Evolutionary conservation across 2,329 filamentous ascomycete species (phyloP).

Genomic region (Colletotrichum sojae): DNA sequence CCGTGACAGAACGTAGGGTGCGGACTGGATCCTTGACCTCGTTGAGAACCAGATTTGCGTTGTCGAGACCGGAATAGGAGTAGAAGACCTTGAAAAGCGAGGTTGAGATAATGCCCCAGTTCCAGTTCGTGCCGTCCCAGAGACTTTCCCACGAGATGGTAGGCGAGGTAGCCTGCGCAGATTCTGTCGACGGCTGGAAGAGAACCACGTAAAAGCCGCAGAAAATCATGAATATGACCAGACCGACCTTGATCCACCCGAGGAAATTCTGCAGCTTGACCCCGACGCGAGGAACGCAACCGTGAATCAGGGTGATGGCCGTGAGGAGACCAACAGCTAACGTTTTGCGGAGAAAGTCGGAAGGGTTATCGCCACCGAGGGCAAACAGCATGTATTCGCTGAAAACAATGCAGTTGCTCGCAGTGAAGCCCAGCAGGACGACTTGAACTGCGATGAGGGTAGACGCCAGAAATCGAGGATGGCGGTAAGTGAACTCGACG

Average conservation of each 20-base stretch:
- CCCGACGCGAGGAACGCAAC: constrained; percentile 69
- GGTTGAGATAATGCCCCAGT: constrained; percentile 76
- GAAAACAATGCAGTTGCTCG: constrained; percentile 79
- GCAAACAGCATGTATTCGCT: constrained; percentile 76
- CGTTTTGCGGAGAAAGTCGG: constrained; percentile 65
- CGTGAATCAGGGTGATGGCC: constrained; percentile 70
- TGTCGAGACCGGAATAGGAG: constrained; percentile 76
- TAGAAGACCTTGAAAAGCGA: constrained; percentile 79
- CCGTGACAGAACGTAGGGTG: constrained; percentile 74
- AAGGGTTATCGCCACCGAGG: constrained; percentile 63
- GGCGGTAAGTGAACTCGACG: constrained; percentile 77
- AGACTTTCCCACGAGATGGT: constrained; percentile 64
- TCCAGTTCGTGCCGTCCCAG: constrained; percentile 78
- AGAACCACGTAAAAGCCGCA: constrained; percentile 73
- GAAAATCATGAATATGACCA: constrained; percentile 73
- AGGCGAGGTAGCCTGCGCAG: background rate
- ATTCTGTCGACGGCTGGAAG: constrained; percentile 50
- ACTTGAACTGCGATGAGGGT: constrained; percentile 75
- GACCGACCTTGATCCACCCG: constrained; percentile 74
- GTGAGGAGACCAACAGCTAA: constrained; percentile 72
- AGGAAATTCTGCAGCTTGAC: constrained; percentile 73
- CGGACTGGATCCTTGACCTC: constrained; percentile 78
- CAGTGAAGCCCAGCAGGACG: constrained; percentile 76
- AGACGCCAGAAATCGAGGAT: constrained; percentile 74
- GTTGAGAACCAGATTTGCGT: constrained; percentile 79